Evolutionary conservation across 2,329 filamentous ascomycete species (phyloP), one percentile per base, ranked within the genome.

Genomic region (Aspergillus sp.): DNA sequence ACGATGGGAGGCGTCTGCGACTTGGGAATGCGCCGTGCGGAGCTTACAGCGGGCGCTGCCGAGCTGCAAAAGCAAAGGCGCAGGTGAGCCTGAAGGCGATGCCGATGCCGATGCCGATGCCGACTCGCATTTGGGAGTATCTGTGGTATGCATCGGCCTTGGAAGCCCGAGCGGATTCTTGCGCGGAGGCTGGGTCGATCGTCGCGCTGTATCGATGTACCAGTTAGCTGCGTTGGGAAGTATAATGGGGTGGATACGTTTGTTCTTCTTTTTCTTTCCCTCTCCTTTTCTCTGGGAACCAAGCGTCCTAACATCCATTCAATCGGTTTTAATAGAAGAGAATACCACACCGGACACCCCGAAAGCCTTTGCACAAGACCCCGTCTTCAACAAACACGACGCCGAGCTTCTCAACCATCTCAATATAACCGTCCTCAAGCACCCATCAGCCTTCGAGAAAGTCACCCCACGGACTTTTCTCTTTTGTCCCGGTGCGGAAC

Each of bases 401-500:
- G 64, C 56, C 11, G 54, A 65, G 6, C 71, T 80, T 12, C 70
- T 80, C 4, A 42, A 63, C 5, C 66, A 65, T 8, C 64, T 76
- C 5, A 63, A 64, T 7, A 71, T 79, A 48, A 69, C 62, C n/a
- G 70, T 76, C 24, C 63, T 80, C 32, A 48, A 72, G 1, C 75
- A 81, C 2, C 87, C 88, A 0, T 66, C 55, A 0, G 86, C 79
- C 0, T 86, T 84, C 62, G 68, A 78, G 0, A 63, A 78, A 5
- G 76, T 89, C 9, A 76, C 79, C 15, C 48, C 66, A 0, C 64
- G 72, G 0, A 81, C 83, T 0, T 67, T 90, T 1, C 75, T 88
- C 2, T 90, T 83, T 61, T 86, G 84, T 1, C 78, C 89, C 0
- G 87, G 89, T 50, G 78, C 75, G 1, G 76, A 79, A 56, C 86